Evolutionary conservation across 257 asterid species (phyloP).

Genomic region (Cordia subcordata): DNA sequence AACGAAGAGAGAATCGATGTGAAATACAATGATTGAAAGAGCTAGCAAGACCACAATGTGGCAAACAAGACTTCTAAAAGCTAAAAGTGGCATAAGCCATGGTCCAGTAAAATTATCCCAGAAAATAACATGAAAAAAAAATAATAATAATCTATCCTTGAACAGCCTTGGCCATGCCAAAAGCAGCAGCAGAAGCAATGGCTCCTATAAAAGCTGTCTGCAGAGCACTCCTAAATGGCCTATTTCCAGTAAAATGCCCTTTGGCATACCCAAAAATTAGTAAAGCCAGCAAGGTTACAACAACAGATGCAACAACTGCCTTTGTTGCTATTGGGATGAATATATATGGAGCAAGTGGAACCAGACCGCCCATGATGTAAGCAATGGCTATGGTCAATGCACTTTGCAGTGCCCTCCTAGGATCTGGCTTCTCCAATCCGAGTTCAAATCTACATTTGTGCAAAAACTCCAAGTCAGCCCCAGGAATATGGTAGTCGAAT

Average conservation of each 20-base stretch:
- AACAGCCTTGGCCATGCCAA: slow-evolving; percentile 77
- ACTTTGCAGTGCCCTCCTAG: slow-evolving; percentile 80
- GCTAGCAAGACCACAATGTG: no score
- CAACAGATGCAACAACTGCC: slow-evolving; percentile 73
- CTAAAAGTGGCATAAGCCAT: no score
- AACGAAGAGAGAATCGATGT: no score
- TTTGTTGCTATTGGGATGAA: slow-evolving; percentile 46
- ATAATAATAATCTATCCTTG: slow-evolving; percentile 33
- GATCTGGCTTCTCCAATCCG: slow-evolving; percentile 96
- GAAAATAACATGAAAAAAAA: neutral
- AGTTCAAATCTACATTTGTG: slow-evolving; percentile 65
- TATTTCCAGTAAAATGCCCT: slow-evolving; percentile 74
- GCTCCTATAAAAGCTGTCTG: slow-evolving; percentile 92
- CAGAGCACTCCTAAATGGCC: slow-evolving; percentile 60
- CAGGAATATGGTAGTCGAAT: no score
- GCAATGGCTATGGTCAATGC: slow-evolving; percentile 77
- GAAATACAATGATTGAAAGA: no score
- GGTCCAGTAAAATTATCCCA: no score
- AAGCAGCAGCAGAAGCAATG: slow-evolving; percentile 95
- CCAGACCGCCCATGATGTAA: slow-evolving; percentile 75
- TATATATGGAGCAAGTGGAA: slow-evolving; percentile 82
- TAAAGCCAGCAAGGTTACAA: slow-evolving; percentile 57
- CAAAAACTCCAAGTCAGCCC: neutral
- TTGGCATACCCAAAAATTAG: slow-evolving; percentile 78
- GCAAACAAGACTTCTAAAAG: no score